Evolutionary conservation across 768 basidiomycete genomes (phyloP), one percentile per base, ranked within the genome.

Genomic region (Russula sp.): DNA sequence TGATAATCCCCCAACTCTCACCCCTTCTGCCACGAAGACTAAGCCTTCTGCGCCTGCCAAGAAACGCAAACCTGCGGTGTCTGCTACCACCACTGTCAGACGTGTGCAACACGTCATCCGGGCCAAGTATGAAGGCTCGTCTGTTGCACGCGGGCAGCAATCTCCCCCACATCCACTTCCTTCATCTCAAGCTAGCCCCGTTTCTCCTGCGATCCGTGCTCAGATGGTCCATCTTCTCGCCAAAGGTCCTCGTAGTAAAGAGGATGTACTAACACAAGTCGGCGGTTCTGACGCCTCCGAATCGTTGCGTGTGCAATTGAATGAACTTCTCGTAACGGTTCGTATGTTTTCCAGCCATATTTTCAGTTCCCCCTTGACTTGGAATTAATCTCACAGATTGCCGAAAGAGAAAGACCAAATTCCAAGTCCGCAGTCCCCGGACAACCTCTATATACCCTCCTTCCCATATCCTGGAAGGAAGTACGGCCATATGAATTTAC

Each of bases 401-500:
- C 64, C 43, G 64, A 55, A 52, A 58, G 62, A 35, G 57, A 63
- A 50, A 54, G 58, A 22, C 25, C 57, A 35, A 57, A 29, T 36
- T 48, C 53, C n/a, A 63, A 53, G 41, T 29, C 43, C 4, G 38
- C 36, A 16, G 47, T 43, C 50, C 48, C 60, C 7, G 58, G 62
- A 34, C 62, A 63, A 38, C 38, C 63, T 7, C 6, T 46, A 32
- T 90, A 85, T 78, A 68, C 73, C 36, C 80, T 89, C 61, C 86
- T 83, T 64, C 73, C 77, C 25, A 68, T 72, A 20, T 74, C 81
- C 3, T 90, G 88, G 87, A 76, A 76, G 38, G 84, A 90, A 67
- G 84, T 89, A 29, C 83, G 86, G 7, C 88, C 88, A 0, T 83
- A 78, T 60, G 85, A 83, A 63, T 87, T 81, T 78, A 74, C 77